Conservation (phyloP, 225 moss, liverwort and hornwort species). For the Anthoceros angustus region DNA sequence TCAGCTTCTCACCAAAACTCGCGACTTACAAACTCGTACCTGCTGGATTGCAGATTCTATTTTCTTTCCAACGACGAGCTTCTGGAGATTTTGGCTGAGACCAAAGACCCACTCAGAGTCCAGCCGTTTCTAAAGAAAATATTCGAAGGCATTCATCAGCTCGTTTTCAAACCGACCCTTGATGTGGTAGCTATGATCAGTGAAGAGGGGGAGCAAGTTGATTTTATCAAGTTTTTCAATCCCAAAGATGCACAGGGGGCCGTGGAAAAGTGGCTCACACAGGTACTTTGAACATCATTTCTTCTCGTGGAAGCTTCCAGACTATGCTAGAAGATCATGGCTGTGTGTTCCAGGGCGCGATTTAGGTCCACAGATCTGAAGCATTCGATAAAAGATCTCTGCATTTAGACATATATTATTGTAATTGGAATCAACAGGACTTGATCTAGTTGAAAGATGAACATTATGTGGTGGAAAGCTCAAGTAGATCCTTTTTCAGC, state of each 20-base stretch:
- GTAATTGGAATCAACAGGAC: too few relatives aligned
- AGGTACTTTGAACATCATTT: slow-evolving; percentile 17
- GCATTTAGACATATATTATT: too few relatives aligned
- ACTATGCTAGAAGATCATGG: background rate
- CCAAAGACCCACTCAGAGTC: slow-evolving; percentile 48
- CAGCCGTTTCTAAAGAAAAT: slow-evolving; percentile 64
- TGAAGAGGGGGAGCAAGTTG: slow-evolving; percentile 65
- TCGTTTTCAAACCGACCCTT: slow-evolving; percentile 31
- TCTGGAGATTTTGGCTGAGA: slow-evolving; percentile 53
- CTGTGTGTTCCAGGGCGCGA: background rate
- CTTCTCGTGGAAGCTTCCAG: background rate
- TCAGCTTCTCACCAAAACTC: too few relatives aligned
- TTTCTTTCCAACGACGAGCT: slow-evolving; percentile 70
- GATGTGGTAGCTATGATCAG: slow-evolving; percentile 45
- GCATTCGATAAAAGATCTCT: too few relatives aligned
- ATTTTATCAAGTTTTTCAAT: slow-evolving; percentile 54
- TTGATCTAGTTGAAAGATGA: too few relatives aligned
- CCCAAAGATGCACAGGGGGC: slow-evolving; percentile 67
- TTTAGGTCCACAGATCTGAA: background rate
- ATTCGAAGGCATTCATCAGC: slow-evolving; percentile 56
- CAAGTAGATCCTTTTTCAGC: background rate
- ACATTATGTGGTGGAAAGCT: too few relatives aligned
- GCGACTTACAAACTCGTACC: too few relatives aligned
- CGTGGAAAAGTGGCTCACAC: slow-evolving; percentile 69
- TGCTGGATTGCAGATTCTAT: slow-evolving; percentile 31